A percentile compares a stretch with the other conserved stretches of the same genome.
phyloP scores from a whole-genome alignment of 768 basidiomycete genomes.

The Saitozyma sp. region DNA sequence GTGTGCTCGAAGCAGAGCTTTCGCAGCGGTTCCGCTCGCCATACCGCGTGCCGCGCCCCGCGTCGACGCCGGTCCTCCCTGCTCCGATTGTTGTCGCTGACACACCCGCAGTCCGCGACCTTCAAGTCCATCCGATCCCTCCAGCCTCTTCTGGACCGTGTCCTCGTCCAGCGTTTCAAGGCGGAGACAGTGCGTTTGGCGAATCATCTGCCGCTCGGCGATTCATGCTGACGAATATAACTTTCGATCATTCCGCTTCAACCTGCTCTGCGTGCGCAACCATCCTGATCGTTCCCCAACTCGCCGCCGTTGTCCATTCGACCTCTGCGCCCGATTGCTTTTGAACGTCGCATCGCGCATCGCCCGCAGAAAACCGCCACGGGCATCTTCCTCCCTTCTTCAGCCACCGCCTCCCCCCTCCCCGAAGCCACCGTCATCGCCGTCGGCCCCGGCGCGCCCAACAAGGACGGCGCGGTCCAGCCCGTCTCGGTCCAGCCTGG shows the following conservation, averaged over 20 bases:
- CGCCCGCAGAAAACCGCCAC: conserved; percentile 87
- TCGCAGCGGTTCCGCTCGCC: too few species aligned
- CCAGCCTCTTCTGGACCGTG: conserved; percentile 89
- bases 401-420: conserved; percentile 78
- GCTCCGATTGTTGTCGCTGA: too few species aligned
- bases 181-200: conserved; percentile 69
- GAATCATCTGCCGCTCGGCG: background rate
- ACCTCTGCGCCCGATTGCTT: too few species aligned
- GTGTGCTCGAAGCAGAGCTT: too few species aligned
- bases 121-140: conserved; percentile 93
- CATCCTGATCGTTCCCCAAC: too few species aligned
- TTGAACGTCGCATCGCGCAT: too few species aligned
- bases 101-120: conserved; percentile 59
- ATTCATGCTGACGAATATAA: background rate
- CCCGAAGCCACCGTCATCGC: conserved; percentile 97
- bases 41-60: too few species aligned
- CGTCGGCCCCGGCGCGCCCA: conserved; percentile 88
- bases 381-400: conserved; percentile 93
- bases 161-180: conserved; percentile 97
- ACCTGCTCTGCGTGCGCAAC: background rate
- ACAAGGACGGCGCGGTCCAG: conserved; percentile 74
- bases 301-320: too few species aligned
- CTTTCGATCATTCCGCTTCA: background rate
- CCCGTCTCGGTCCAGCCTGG: conserved; percentile 80
- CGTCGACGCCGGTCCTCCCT: too few species aligned